phyloP scores from a whole-genome alignment of 2,329 filamentous ascomycete species.

The Ramularia endophylla region DNA sequence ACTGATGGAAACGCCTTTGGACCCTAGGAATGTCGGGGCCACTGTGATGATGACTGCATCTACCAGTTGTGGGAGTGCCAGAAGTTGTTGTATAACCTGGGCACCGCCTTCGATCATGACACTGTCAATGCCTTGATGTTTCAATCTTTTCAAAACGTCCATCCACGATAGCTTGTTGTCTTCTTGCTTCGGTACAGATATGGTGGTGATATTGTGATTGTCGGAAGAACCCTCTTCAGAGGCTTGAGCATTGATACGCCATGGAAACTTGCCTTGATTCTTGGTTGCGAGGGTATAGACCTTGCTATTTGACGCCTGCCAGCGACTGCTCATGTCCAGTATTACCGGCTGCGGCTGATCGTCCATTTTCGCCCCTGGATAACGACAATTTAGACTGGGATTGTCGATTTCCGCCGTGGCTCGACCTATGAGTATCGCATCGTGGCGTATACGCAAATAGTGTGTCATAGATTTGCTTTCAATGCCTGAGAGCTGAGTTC shows the following conservation, averaged over 20 bases:
- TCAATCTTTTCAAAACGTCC: slow-evolving; percentile 55
- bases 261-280: slow-evolving; percentile 66
- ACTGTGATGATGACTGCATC: slow-evolving; percentile 81
- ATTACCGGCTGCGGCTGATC: slow-evolving; percentile 75
- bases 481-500: slow-evolving; percentile 75
- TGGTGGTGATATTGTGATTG: background rate
- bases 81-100: slow-evolving; percentile 71
- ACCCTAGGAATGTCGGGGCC: slow-evolving; percentile 83
- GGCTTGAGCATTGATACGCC: slow-evolving; percentile 38
- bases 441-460: slow-evolving; percentile 73
- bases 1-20: slow-evolving; percentile 71
- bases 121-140: slow-evolving; percentile 58
- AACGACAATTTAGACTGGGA: slow-evolving; percentile 77
- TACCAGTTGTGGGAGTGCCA: slow-evolving; percentile 57
- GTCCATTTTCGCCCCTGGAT: slow-evolving; percentile 46
- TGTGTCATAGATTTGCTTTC: slow-evolving; percentile 91
- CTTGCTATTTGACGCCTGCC: slow-evolving; percentile 51
- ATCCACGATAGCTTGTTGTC: slow-evolving; percentile 50
- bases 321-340: slow-evolving; percentile 71
- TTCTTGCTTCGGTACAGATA: background rate
- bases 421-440: slow-evolving; percentile 78
- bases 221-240: background rate
- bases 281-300: slow-evolving; percentile 59
- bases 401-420: slow-evolving; percentile 81
- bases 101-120: slow-evolving; percentile 92